A percentile compares a stretch with the other conserved stretches of the same genome.
phyloP scores from a whole-genome alignment of 2,329 filamentous ascomycete genomes.

The Xylariaceae sp. region DNA sequence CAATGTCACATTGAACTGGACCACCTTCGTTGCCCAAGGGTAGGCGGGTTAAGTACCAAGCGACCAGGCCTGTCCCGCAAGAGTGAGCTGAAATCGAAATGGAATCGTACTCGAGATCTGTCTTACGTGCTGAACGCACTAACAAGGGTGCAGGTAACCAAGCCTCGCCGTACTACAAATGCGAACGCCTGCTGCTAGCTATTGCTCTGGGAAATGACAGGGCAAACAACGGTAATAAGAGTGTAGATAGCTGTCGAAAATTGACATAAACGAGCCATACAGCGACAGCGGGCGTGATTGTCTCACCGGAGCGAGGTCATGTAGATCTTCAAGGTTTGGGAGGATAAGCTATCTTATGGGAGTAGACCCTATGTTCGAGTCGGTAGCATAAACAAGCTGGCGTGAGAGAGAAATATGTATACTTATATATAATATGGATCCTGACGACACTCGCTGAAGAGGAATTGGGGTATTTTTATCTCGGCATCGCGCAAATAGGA shows the following conservation, averaged over 20 bases:
- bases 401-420: not conserved
- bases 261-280: not conserved
- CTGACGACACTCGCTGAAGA: conserved; percentile 6
- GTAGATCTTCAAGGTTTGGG: not conserved
- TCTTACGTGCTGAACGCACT: not conserved
- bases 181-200: not conserved
- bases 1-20: not conserved
- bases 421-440: conserved; percentile 1
- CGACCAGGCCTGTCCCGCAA: not conserved
- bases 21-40: not conserved
- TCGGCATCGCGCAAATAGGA: conserved; percentile 2
- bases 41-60: not conserved
- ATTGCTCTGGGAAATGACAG: not conserved
- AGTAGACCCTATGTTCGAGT: conserved; percentile 4
- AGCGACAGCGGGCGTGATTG: not conserved
- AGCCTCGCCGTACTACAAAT: not conserved
- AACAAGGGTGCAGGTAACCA: not conserved
- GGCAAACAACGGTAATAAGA: not conserved
- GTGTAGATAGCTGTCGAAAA: not conserved
- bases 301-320: not conserved
- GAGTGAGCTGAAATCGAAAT: not conserved
- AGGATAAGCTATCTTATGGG: conserved; percentile 6
- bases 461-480: not conserved
- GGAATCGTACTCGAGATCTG: conserved; percentile 1
- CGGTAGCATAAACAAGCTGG: not conserved